Evolutionary conservation across 768 basidiomycete genomes (phyloP), one percentile per base, ranked within the genome.

Genomic region (Floccularia luteovirens): DNA sequence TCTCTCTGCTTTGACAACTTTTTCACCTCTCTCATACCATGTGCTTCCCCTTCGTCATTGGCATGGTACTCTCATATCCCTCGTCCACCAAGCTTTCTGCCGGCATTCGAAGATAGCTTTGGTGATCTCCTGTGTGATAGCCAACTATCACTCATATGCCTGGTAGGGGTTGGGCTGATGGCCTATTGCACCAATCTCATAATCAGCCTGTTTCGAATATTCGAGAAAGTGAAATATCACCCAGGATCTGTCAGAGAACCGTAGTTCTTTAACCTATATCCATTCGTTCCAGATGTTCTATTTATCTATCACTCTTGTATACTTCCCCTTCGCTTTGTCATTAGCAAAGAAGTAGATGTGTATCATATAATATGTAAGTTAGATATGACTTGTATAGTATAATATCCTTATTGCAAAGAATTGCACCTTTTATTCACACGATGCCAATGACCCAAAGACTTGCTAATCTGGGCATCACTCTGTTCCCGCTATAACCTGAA

Each of bases 1-100:
- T 88, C 89, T 13, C 80, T 93, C 39, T 79, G 77, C 46, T 90
- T 93, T 61, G 89, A 93, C 69, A 90, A 94, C 54, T 90, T 82
- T 60, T 90, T 92, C 64, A 92, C 90, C 3, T 87, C 89, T 2
- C 64, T 79, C 17, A 74, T 93, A 33, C 81, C 85, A 23, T 94
- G 91, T 50, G 75, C 84, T 0, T 66, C 79, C 2, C 50, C 62
- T 3, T 70, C 72, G 14, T 64, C 61, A 27, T 79, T 69, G 12
- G 67, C 77, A 14, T 92, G 89, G 89, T 91, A 90, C 57, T 81
- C 75, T 53, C 49, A 76, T 39, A 55, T 89, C 6, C 68, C 75
- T n/a, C 72, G 75, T 16, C 73, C 80, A 6, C 48, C 63, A 3
- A 61, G 62, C 37, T 48, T 64, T 33, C 46, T 74, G 14, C 70